Evolutionary conservation across 2,329 filamentous ascomycete genomes (phyloP).

Genomic region (Aspergillus viridinutans): DNA sequence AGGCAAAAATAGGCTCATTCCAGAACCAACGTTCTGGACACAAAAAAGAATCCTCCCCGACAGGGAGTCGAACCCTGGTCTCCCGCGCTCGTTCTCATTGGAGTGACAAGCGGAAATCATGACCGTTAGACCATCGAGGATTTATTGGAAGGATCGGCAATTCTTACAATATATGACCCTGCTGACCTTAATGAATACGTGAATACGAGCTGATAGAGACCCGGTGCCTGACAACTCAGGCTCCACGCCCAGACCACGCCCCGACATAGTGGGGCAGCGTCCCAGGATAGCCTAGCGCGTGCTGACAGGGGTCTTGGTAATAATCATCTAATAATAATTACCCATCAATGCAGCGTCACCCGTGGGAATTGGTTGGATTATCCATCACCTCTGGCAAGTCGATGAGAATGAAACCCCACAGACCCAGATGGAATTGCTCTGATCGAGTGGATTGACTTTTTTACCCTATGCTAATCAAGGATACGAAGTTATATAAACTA

Average conservation of each 20-base stretch:
- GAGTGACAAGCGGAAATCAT: constrained; percentile 4
- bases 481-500: constrained; percentile 8
- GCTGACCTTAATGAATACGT: not conserved
- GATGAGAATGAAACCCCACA: not conserved
- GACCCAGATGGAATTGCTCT: not conserved
- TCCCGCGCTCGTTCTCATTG: not conserved
- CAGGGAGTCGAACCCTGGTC: not conserved
- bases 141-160: not conserved
- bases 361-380: not conserved
- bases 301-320: constrained; percentile 29
- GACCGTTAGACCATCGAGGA: not conserved
- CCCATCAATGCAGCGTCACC: not conserved
- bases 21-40: too few relatives aligned
- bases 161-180: not conserved
- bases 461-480: not conserved
- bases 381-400: not conserved
- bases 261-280: not conserved
- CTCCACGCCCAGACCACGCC: too few relatives aligned
- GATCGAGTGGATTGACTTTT: not conserved
- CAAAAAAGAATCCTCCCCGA: not conserved
- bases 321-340: not conserved
- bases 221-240: not conserved
- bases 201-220: not conserved
- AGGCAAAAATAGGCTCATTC: not conserved
- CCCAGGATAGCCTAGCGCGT: constrained; percentile 7